Evolutionary conservation across 2,329 filamentous ascomycete species (phyloP), one percentile per base, ranked within the genome.

Genomic region (Arthroderma sp.): DNA sequence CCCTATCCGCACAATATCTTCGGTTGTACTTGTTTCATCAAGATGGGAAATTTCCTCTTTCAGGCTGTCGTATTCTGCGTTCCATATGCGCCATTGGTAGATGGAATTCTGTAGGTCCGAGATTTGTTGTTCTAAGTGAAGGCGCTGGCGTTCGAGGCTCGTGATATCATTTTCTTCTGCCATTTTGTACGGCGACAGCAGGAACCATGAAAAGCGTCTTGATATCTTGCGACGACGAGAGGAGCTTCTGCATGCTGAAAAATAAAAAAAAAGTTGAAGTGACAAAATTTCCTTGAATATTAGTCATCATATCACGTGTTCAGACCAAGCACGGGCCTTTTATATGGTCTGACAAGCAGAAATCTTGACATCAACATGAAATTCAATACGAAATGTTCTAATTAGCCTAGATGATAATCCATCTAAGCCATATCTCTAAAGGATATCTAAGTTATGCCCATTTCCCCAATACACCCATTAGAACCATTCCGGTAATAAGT

Each of bases 31-130:
- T 42, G 68, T 65, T 36, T 69, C 60, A 32, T 71, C 61, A 28
- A 81, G 59, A 3, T 68, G 69, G 43, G 77, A 66, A 29, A 96
- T 75, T 56, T 93, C 86, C 60, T 93, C 86, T 59, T 84, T 87
- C 50, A 96, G 72, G 27, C 81, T 78, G 59, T 94, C 86, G 63
- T 96, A 96, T 61, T 96, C 89, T 40, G 83, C 78, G 60, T 94
- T 88, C 77, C 85, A 93, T 44, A 80, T 81, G 51, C 85, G 83
- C 89, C 89, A 98, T 66, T 94, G 82, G 50, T 80, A 78, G 43
- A 96, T 72, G 5, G 83, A 80, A 56, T 82, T 78, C 45, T 77
- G 77, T 15, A 96, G 74, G 59, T 86, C 78, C 41, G 72, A 67
- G 39, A 94, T 74, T 51, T 82, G 86, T 33, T 78, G 74, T 62